Percentiles rank a stretch among this genome's conserved stretches.
phyloP scores from a whole-genome alignment of 805 yeast genomes.

The Schizosaccharomyces osmophilus region DNA sequence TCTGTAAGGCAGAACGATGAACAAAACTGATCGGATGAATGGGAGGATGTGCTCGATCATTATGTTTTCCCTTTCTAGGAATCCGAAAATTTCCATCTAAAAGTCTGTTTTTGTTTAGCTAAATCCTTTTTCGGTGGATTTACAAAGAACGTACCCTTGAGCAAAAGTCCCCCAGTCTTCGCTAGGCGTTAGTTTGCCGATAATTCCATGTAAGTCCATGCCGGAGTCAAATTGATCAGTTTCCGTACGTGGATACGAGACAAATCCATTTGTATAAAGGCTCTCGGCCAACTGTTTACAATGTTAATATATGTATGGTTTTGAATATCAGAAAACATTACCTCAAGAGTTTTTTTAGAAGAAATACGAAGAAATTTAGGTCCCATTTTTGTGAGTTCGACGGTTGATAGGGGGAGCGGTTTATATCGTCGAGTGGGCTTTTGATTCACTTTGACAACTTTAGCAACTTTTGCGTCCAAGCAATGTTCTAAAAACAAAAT shows the following conservation, averaged over 20 bases:
- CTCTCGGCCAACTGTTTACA: conserved; percentile 35
- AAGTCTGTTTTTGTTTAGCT: conserved; percentile 8
- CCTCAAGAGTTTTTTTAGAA: conserved; percentile 50
- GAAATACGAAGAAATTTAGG: conserved; percentile 46
- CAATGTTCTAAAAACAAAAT: conserved; percentile 45
- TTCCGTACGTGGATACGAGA: conserved; percentile 94
- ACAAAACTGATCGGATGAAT: conserved; percentile 52
- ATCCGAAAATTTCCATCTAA: conserved; percentile 24
- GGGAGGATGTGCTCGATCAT: conserved; percentile 96
- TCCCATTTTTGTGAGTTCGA: conserved; percentile 72
- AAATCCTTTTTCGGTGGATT: neutral
- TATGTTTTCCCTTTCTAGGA: conserved; percentile 63
- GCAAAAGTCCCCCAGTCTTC: conserved; percentile 57
- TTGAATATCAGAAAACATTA: conserved; percentile 7
- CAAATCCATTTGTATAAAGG: conserved; percentile 59
- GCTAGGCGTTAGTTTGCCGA: conserved; percentile 34
- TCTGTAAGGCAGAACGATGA: conserved; percentile 13
- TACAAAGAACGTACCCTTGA: conserved; percentile 10
- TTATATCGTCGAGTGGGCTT: conserved; percentile 51
- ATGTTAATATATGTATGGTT: neutral
- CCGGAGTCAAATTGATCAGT: conserved; percentile 62
- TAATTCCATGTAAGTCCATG: conserved; percentile 43
- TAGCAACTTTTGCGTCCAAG: conserved; percentile 23
- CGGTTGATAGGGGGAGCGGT: conserved; percentile 85
- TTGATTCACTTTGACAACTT: conserved; percentile 25